Evolutionary conservation across 768 basidiomycete genomes (phyloP), one percentile per base, ranked within the genome.

Genomic region (Mycena rebaudengoi): DNA sequence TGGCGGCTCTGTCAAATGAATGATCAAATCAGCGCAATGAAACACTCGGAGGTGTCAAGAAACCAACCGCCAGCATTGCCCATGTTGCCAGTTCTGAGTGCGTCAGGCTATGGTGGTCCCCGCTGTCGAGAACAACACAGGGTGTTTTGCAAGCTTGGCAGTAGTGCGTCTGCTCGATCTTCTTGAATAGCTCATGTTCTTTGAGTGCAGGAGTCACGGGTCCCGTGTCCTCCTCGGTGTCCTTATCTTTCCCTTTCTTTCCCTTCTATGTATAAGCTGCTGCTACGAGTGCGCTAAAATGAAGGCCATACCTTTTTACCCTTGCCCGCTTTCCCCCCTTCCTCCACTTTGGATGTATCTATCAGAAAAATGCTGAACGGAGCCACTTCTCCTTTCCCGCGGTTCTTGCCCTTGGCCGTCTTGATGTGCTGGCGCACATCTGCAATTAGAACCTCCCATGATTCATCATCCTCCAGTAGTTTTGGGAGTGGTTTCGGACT

Each of bases 401-500:
- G 13, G 14, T 49, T 59, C 37, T 32, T 59, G 11, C 16, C 25
- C 12, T 37, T 5, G n/a, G 10, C 13, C 21, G 32, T 12, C 16
- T 26, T 40, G n/a, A 59, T 40, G 26, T 59, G 23, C 11, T 39
- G 5, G 18, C 20, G 14, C 2, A 59, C 43, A 29, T 39, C 46
- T 21, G 4, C 21, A 18, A 62, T 14, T 7, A 62, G 50, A 1
- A 1, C 20, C 2, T 46, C 26, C 51, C 45, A 62, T 2, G 12
- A 30, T 1, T 43, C 33, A 2, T 53, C 51, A 21, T 54, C 44
- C 2, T 54, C 60, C 3, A 62, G 32, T 7, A 52, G 8, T 28
- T 62, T 62, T 0, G 51, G 60, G 13, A 16, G 5, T 0, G 51
- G 51, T 35, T 62, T 62, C 4, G 60, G 51, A 40, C 35, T 62